These are phyloP conservation scores for Logfia minima DNA, from an alignment of 129 eudicot species.

Conservation along the genomic window DNA sequence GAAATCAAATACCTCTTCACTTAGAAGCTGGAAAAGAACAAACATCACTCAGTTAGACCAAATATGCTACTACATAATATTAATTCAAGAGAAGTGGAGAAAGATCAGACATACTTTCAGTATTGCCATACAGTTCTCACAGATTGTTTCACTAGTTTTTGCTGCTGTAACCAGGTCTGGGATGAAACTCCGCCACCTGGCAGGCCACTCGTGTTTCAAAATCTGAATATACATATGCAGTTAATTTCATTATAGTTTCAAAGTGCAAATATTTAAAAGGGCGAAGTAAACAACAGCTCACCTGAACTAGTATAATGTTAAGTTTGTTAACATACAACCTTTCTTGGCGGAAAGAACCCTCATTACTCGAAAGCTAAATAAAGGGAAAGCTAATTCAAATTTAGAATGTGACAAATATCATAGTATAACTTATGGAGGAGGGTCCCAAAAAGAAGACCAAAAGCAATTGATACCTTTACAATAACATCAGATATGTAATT, in stretches of 20 bases:
- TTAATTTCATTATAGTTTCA: slow-evolving; percentile 8
- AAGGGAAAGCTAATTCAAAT: not conserved
- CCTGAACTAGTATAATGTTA: slow-evolving; percentile 91
- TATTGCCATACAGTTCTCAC: slow-evolving; percentile 96
- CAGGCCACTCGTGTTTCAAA: slow-evolving; percentile 97
- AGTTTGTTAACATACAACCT: slow-evolving; percentile 88
- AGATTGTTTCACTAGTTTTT: slow-evolving; percentile 86
- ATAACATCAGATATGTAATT: slow-evolving; percentile 93
- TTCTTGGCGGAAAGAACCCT: slow-evolving; percentile 78
- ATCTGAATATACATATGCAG: slow-evolving; percentile 48
- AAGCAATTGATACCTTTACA: slow-evolving; percentile 62
- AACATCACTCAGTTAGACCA: slow-evolving; percentile 21
- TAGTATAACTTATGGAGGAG: not conserved
- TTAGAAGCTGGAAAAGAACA: slow-evolving; percentile 58
- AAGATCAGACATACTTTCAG: slow-evolving; percentile 55
- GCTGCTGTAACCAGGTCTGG: slow-evolving; percentile 93
- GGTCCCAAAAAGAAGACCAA: slow-evolving; percentile 11
- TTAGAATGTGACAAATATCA: not conserved
- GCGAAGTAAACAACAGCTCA: slow-evolving; percentile 30
- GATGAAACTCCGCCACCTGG: slow-evolving; percentile 80
- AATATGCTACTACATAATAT: slow-evolving; percentile 3
- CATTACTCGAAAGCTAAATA: slow-evolving; percentile 84
- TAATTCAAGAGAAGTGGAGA: slow-evolving; percentile 15
- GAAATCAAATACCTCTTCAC: slow-evolving; percentile 98
- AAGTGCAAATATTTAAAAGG: not conserved